Conservation (phyloP, 805 yeast species). For the Metschnikowia reukaufii region DNA sequence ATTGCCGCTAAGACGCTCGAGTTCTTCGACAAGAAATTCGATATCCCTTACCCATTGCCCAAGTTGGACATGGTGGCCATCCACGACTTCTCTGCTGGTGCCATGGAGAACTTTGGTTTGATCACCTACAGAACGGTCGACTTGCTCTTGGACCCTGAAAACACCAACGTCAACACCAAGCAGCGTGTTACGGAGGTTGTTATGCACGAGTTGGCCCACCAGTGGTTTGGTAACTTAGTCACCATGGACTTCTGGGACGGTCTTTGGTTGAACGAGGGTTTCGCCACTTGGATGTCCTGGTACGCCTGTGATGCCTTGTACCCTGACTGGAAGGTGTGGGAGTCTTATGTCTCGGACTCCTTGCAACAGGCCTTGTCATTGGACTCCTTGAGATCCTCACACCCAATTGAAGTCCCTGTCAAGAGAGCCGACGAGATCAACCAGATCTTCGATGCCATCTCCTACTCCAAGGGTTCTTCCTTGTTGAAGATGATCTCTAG, state of each 20-base stretch:
- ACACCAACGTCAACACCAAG: slow-evolving; percentile 61
- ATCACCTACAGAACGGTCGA: slow-evolving; percentile 79
- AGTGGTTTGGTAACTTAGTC: slow-evolving; percentile 88
- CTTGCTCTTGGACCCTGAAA: slow-evolving; percentile 67
- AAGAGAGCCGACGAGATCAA: slow-evolving; percentile 75
- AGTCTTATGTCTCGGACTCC: slow-evolving; percentile 74
- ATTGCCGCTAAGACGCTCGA: slow-evolving; percentile 72
- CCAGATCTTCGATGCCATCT: slow-evolving; percentile 83
- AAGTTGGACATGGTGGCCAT: slow-evolving; percentile 81
- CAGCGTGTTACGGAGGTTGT: slow-evolving; percentile 83
- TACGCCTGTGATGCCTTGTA: slow-evolving; percentile 71
- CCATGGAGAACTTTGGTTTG: slow-evolving; percentile 86
- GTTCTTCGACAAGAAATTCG: slow-evolving; percentile 71
- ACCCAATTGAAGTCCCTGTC: slow-evolving; percentile 83
- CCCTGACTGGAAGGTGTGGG: slow-evolving; percentile 89
- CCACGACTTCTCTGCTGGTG: slow-evolving; percentile 83
- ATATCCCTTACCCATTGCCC: slow-evolving; percentile 75
- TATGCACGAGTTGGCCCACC: slow-evolving; percentile 87
- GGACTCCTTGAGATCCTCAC: slow-evolving; percentile 80
- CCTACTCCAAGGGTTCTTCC: slow-evolving; percentile 80
- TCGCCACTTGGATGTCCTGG: slow-evolving; percentile 92
- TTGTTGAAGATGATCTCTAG: slow-evolving; percentile 75
- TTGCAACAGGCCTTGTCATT: slow-evolving; percentile 72
- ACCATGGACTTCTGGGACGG: slow-evolving; percentile 95
- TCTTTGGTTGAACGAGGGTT: slow-evolving; percentile 85